These are phyloP conservation scores for Euphorbia schlechtendalii DNA, from an alignment of 441 rosid genomes.

Conservation along the genomic window DNA sequence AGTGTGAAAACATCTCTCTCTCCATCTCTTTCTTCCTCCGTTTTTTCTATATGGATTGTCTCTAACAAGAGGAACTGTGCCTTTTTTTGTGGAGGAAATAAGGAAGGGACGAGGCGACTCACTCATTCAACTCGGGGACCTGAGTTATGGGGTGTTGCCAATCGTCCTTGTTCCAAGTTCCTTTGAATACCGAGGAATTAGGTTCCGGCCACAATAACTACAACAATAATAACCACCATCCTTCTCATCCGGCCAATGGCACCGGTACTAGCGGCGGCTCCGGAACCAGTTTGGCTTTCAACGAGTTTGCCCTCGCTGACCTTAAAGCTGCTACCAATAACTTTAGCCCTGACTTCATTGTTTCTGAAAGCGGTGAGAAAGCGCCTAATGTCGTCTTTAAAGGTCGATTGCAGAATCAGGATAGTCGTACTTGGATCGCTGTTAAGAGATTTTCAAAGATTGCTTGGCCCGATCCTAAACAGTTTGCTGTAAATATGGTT, in stretches of 20 bases:
- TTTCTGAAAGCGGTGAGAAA: conserved; percentile 70
- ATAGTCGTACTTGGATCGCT: conserved; percentile 52
- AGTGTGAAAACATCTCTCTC: neutral
- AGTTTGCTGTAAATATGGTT: conserved; percentile 57
- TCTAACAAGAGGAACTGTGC: neutral
- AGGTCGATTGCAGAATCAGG: conserved; percentile 51
- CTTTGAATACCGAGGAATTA: conserved; percentile 18
- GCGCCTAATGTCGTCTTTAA: conserved; percentile 69
- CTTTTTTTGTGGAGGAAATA: conserved; percentile 1
- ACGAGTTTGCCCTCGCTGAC: conserved; percentile 67
- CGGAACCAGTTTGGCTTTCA: conserved; percentile 33
- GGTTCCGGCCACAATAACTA: conserved; percentile 2
- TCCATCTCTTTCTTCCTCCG: neutral
- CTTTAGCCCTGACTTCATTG: conserved; percentile 63
- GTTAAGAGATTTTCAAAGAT: conserved; percentile 59
- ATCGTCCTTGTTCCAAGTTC: conserved; percentile 37
- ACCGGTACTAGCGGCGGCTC: conserved; percentile 20
- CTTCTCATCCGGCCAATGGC: conserved; percentile 31
- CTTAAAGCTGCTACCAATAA: conserved; percentile 74
- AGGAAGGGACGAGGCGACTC: conserved; percentile 12
- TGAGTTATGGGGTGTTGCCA: conserved; percentile 80
- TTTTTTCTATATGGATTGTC: conserved; percentile 10
- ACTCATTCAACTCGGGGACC: conserved; percentile 29
- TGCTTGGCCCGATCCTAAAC: conserved; percentile 89
- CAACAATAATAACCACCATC: conserved; percentile 8